Base-by-base conservation (phyloP, 2,329 filamentous ascomycete genomes). In the Claviceps sp. region DNA sequence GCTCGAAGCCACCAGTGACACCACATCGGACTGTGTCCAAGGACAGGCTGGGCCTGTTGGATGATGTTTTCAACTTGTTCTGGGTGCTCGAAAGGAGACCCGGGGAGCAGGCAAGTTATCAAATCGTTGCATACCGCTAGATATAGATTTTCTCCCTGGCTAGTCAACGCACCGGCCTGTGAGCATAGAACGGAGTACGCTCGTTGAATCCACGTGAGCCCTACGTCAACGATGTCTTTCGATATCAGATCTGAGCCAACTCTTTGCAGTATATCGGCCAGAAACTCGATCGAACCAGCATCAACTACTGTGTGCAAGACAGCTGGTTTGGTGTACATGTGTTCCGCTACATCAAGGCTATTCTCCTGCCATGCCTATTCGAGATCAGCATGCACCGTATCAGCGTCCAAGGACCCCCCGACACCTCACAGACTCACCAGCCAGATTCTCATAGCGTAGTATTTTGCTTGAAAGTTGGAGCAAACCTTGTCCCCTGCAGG, bases 291-390 rank as follows among this genome's bases (percentile, higher is more conserved):
- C 1, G 73, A 73, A 2, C 65, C 55, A 0, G 74, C 65, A 44
- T 82, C 74, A 2, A 78, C 62, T 1, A 50, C 60, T 22, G 60
- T 61, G 40, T 59, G 64, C 9, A 67, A 64, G n/a, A 55, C 68
- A 59, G 70, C 67, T 1, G 79, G 67, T 59, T 86, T 86, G 38
- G 66, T 67, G 64, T 84, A 90, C 73, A 93, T 81, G 64, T 88
- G 81, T 51, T 95, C 87, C 30, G 87, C 86, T 47, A 89, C 77
- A 53, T 91, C 85, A 14, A 85, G 72, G 42, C 84, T 78, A 42
- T 79, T 74, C 61, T 89, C 82, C 59, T 82, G 81, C 82, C 84
- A 95, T 34, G 83, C 78, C 87, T 91, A 48, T 18, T 9, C 18
- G 16, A 2, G 11, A 50, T 63, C 48, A 66, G 61, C 24, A 34